Conservation (phyloP, 225 moss, liverwort and hornwort genomes). For the Sphagnum tenellum region DNA sequence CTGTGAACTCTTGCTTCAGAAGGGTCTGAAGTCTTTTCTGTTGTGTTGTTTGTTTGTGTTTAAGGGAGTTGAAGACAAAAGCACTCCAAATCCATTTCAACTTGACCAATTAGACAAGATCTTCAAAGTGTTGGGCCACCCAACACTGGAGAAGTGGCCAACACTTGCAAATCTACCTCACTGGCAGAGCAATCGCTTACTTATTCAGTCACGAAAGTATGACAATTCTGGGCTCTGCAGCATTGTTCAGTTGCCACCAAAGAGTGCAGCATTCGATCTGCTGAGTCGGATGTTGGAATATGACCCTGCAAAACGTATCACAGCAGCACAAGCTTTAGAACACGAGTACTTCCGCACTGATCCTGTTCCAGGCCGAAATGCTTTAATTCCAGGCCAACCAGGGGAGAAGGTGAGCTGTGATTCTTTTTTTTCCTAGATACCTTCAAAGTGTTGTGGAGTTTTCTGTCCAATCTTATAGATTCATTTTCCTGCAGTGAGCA, state of each 20-base stretch:
- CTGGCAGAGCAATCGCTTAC: conserved; percentile 60
- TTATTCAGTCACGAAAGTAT: conserved; percentile 81
- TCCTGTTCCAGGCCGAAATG: conserved; percentile 91
- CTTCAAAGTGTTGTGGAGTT: too few species aligned
- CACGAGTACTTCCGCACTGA: conserved; percentile 92
- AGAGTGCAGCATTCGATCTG: conserved; percentile 78
- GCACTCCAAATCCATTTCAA: conserved; percentile 82
- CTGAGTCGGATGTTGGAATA: conserved; percentile 93
- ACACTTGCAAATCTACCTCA: conserved; percentile 75
- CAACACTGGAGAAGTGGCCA: conserved; percentile 89
- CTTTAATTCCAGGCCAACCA: conserved; percentile 64
- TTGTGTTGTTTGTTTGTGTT: too few species aligned
- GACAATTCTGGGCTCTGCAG: conserved; percentile 76
- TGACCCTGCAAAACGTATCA: conserved; percentile 86
- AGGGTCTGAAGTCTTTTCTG: too few species aligned
- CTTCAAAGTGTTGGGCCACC: conserved; percentile 91
- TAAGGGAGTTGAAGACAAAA: conserved; percentile 94
- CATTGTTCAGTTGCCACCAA: conserved; percentile 67
- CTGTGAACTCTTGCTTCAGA: too few species aligned
- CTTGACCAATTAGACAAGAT: conserved; percentile 96
- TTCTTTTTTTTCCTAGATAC: too few species aligned
- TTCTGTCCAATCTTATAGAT: too few species aligned
- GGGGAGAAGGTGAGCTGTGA: conserved; percentile 50
- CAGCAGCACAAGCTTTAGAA: conserved; percentile 92
- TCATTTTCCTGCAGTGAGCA: too few species aligned